Evolutionary conservation across 2,329 filamentous ascomycete genomes (phyloP), one percentile per base, ranked within the genome.

Genomic region (Graphilbum sp.): DNA sequence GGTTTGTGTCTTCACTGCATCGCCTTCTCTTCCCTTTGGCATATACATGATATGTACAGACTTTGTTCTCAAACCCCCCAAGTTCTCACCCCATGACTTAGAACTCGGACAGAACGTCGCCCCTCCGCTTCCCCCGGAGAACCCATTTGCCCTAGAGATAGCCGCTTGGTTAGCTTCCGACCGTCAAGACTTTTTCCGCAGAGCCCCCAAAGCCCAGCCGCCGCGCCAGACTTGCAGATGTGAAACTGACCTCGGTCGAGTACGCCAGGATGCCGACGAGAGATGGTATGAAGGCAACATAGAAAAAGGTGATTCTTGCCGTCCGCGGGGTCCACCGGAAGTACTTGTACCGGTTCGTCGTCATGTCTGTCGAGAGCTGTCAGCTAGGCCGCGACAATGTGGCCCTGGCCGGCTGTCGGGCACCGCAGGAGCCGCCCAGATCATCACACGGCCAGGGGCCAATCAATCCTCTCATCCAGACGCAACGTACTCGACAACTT

Each of bases 281-380:
- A 31, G 63, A 58, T 8, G 90, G 90, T 32, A 95, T 71, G 38
- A 78, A 63, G 25, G 76, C 63, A 41, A 80, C 70, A 59, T 88
- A 95, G 46, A 79, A 66, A 54, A 95, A 74, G 5, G 79, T 77
- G 52, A 95, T 60, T 63, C 73, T 75, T 23, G 84, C 85, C 34
- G 85, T 93, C 52, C 81, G 71, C 37, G 75, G 72, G 27, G 81
- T 96, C 84, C 85, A 96, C 59, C 85, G 74, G 72, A 96, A 98
- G 72, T 84, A 94, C 63, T 85, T 85, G 72, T 87, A 79, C 48
- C 90, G 80, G 66, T 83, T 85, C 53, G 72, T 66, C 53, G 71
- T 74, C 75, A 95, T 82, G 57, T 80, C 87, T 94, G 52, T 38
- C 31, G 1, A 18, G 11, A 23, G 20, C n/a, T 9, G 32, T 31